Base-by-base conservation (phyloP, 2,329 filamentous ascomycete species). In the Bipolaris oryzae region DNA sequence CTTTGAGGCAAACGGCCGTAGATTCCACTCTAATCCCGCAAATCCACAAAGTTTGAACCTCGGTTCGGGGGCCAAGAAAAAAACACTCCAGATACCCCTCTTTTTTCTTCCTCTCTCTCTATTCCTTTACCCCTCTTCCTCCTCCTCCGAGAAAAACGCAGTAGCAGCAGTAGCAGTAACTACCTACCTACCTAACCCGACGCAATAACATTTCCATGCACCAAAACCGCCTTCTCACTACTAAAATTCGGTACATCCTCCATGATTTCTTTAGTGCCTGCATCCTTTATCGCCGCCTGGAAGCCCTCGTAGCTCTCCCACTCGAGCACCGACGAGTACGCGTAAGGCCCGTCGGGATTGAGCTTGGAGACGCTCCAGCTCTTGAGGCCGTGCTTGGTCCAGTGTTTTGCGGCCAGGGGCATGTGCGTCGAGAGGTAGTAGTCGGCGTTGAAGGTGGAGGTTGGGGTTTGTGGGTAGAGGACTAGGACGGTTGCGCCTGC, bases 401-500 rank as follows among this genome's bases (percentile, higher is more conserved):
- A 83, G 23, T 63, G 58, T 45, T 76, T 70, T 25, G 67, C 57
- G 15, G 78, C 78, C 2, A 83, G 68, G 1, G 78, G 75, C 77
- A 84, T 80, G 73, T 84, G 81, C 18, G 60, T 76, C 3, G 64
- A 52, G 35, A 82, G 64, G 66, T 82, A 84, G 76, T 83, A 84
- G 33, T 80, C 74, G 61, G 81, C 70, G 71, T 84, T 70, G 73
- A 83, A 84, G 10, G 61, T 77, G n/a, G 65, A 55, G 57, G 70
- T 72, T 35, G 69, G 64, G n/a, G 71, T 76, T 45, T 72, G 67
- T 3, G 80, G 79, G 67, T 83, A 84, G 39, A 79, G 58, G 55
- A 74, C 66, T 4, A 63, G 48, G n/a, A 59, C 48, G 35, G 57
- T 59, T 25, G 63, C 61, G 39, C 57, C 54, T 39, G 63, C 43